Evolutionary conservation across 805 yeast species (phyloP), one percentile per base, ranked within the genome.

Genomic region (Starmerella sp.): DNA sequence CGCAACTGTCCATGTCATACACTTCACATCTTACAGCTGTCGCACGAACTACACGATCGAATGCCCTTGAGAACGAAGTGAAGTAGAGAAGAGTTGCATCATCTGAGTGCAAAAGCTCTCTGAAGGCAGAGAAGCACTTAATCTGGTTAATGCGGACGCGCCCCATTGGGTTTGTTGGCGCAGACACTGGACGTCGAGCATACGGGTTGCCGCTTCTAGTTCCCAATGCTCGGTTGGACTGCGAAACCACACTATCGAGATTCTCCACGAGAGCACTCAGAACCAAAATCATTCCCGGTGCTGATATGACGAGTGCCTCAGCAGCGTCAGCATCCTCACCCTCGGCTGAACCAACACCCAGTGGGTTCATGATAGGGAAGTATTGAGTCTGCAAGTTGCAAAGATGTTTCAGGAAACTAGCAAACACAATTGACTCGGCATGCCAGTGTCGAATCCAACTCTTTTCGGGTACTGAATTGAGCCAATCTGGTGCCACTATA

Each of bases 381-480:
- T 53, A 22, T n/a, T 50, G 53, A 9, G 72, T 61, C 11, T 68
- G 63, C 14, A 72, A 60, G 11, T 65, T 49, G 53, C 71, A 72
- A 52, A 69, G 66, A 58, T 73, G 77, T 60, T 71, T 72, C 44
- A 73, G 57, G 54, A 73, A 73, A n/a, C 76, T 66, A 34, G 68
- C 64, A 54, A 73, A 72, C 13, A 73, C 63, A 42, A 67, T 68
- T 22, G 72, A 63, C 59, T 69, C 67, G 6, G 66, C 62, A 7
- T 62, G 61, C 70, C 56, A 72, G 29, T 67, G 62, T 5, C 71
- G 63, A 3, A 59, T 50, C 76, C 75, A 72, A 11, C 47, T 47
- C 6, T 35, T 6, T 22, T 39, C 31, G 7, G 51, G 47, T 35
- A 47, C 48, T 4, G 11, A 7, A 10, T 17, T 13, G 14, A 51